A percentile compares a stretch with the other conserved stretches of the same genome.
phyloP scores from a whole-genome alignment of 164 flowering plant genomes.

The Magnolia officinalis region DNA sequence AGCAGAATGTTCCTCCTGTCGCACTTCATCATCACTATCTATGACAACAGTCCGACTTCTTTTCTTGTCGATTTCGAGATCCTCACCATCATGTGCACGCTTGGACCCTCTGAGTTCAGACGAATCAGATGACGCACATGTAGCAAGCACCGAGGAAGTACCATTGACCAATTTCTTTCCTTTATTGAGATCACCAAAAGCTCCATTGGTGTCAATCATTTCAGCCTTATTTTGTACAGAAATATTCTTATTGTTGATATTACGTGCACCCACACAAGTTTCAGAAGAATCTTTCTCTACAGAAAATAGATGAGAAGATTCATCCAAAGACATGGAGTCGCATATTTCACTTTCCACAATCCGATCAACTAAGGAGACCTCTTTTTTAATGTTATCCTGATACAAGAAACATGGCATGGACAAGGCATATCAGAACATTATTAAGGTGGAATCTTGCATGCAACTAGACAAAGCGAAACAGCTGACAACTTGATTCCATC shows the following conservation, averaged over 20 bases:
- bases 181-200: conserved; percentile 16
- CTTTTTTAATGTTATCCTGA: conserved; percentile 31
- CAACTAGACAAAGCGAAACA: no score
- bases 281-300: background rate
- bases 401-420: conserved; percentile 3
- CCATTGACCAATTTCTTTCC: conserved; percentile 24
- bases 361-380: conserved; percentile 19
- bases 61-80: conserved; percentile 34
- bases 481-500: no score
- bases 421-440: background rate
- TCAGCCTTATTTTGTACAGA: conserved; percentile 17
- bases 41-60: conserved; percentile 34
- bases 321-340: conserved; percentile 16
- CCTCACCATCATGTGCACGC: conserved; percentile 43
- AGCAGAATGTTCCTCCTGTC: conserved; percentile 23
- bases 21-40: conserved; percentile 56
- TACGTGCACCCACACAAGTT: background rate
- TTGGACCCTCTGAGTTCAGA: conserved; percentile 41
- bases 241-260: conserved; percentile 16
- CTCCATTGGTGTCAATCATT: conserved; percentile 19
- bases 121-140: conserved; percentile 22
- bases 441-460: background rate
- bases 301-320: conserved; percentile 12
- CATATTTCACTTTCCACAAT: conserved; percentile 16
- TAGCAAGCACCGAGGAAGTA: conserved; percentile 19